Evolutionary conservation across 2,329 filamentous ascomycete genomes (phyloP).

Genomic region (Fusarium hainanense): DNA sequence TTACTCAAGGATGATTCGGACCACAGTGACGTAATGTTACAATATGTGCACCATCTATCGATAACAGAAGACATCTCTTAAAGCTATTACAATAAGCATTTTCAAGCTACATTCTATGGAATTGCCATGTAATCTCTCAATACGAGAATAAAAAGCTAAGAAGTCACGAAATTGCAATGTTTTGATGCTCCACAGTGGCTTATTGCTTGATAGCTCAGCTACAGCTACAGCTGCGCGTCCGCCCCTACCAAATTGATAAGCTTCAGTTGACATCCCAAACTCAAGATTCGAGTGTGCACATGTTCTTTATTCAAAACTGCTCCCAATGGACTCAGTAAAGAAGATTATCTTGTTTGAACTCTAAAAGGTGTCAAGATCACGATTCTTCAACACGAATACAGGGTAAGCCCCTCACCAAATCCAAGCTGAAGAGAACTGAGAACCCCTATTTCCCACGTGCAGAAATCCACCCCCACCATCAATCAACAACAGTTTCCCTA

Average conservation of each 20-base stretch:
- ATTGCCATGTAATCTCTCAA: background rate
- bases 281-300: fast-evolving
- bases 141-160: background rate
- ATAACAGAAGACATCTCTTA: background rate
- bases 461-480: slow-evolving; percentile 28
- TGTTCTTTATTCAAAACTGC: background rate
- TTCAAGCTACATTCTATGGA: background rate
- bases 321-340: background rate
- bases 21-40: background rate
- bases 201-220: background rate
- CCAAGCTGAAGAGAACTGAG: slow-evolving; percentile 6
- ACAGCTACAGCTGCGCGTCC: background rate
- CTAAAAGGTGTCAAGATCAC: background rate
- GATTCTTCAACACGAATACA: slow-evolving; percentile 1
- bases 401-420: slow-evolving; percentile 23
- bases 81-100: background rate
- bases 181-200: background rate
- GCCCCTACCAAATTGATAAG: background rate
- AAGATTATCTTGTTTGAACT: background rate
- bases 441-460: slow-evolving; percentile 36
- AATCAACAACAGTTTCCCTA: slow-evolving; percentile 29
- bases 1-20: background rate
- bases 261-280: background rate
- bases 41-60: background rate
- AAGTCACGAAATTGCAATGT: background rate